Evolutionary conservation across 129 eudicot species (phyloP), one percentile per base, ranked within the genome.

Genomic region (Flaveria ramosissima): DNA sequence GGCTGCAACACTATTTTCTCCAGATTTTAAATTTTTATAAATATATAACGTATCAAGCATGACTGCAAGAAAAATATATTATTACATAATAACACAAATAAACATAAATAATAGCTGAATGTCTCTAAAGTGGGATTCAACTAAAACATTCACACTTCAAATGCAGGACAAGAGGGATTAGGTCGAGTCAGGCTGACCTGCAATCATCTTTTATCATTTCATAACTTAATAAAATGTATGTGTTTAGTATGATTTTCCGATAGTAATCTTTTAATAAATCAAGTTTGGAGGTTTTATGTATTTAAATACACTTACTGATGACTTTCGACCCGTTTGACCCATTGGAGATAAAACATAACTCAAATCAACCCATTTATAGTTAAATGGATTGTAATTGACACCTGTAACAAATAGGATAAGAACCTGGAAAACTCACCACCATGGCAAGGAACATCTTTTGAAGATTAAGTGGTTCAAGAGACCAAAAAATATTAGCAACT

Each of bases 401-500:
- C 30, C 71, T 62, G 7, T 53, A 43, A 63, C 21, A 30, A 15
- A 47, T 0, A 12, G 27, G 66, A 74, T 32, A 30, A 81, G 61
- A 80, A 47, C 9, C 50, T 13, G 68, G 77, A 27, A 63, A 63
- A 89, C 97, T 86, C 73, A 95, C 99, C 82, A 86, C 95, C 96
- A 95, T 91, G 53, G 88, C 85, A 73, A 92, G 85, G 43, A 95
- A 86, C 84, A 89, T 79, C 50, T 77, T 78, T 64, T 85, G 93
- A 76, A 91, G 87, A 70, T 73, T 53, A 76, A 71, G 85, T 52
- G 99, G 96, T 57, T 91, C 85, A 15, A 91, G 92, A 59, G 70
- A 77, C 99, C 94, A 95, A 24, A 95, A 8, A 52, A 86, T 75
- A 76, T 43, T 71, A 80, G 99, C 97, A 81, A 95, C 83, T 50